phyloP scores from a whole-genome alignment of 2,329 filamentous ascomycete species.

The Exophiala lecanii-corni region DNA sequence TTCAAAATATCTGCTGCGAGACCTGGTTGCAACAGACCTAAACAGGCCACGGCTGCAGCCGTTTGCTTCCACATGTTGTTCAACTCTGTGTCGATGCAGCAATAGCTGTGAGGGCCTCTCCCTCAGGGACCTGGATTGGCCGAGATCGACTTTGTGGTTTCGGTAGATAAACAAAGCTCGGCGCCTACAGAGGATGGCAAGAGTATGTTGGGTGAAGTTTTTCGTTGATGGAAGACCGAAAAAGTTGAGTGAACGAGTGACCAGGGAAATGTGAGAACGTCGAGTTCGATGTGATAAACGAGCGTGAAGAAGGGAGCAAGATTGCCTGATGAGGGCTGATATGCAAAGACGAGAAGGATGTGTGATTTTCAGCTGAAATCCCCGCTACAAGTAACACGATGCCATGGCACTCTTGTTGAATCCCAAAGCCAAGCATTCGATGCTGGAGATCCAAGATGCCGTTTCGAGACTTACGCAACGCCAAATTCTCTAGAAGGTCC shows the following conservation, averaged over 20 bases:
- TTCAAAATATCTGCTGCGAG: conserved; percentile 68
- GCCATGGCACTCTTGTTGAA: conserved; percentile 4
- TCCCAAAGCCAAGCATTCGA: conserved; percentile 8
- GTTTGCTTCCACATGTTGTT: conserved; percentile 18
- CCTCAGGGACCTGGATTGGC: no score
- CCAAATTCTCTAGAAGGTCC: not conserved
- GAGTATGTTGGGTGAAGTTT: conserved; percentile 12
- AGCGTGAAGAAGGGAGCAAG: conserved; percentile 4
- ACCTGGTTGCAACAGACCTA: conserved; percentile 34
- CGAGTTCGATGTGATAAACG: no score
- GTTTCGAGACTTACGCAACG: conserved; percentile 9
- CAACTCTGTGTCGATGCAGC: no score
- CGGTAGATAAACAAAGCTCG: no score
- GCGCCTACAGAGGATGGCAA: conserved; percentile 10
- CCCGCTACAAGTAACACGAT: conserved; percentile 10
- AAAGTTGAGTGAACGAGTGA: no score
- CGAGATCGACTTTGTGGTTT: no score
- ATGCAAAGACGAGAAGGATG: conserved; percentile 9
- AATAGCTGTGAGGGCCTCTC: no score
- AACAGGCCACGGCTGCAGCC: conserved; percentile 14
- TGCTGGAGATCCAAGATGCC: conserved; percentile 1
- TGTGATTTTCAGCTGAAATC: conserved; percentile 16
- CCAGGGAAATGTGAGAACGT: no score
- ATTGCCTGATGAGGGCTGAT: conserved; percentile 7
- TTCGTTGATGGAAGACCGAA: no score